Evolutionary conservation across 495 filamentous ascomycete genomes (phyloP).

Genomic region (Niebla homalea): DNA sequence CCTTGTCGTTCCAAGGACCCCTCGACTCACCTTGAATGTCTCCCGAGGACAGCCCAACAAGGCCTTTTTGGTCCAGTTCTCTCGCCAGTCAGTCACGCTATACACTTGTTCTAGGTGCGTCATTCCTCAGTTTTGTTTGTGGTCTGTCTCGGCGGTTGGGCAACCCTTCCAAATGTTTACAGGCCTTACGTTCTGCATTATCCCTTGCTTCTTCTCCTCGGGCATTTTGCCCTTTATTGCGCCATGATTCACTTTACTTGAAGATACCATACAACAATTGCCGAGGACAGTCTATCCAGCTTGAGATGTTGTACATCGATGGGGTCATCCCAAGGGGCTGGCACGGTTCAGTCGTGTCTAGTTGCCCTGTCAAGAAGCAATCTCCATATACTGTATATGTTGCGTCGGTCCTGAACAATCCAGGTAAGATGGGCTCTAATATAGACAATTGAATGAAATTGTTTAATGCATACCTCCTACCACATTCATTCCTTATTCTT

Average conservation of each 20-base stretch:
- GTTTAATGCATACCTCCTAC: constrained; percentile 12
- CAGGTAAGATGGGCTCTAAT: not conserved
- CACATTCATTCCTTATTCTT: constrained; percentile 4
- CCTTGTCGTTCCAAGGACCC: not conserved
- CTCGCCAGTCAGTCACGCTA: not conserved
- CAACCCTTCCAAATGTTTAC: not conserved
- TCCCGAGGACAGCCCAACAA: not conserved
- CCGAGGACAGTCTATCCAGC: not conserved
- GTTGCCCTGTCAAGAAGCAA: constrained; percentile 8
- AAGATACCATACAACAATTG: constrained; percentile 9
- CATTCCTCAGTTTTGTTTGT: constrained; percentile 11
- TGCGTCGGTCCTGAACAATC: not conserved
- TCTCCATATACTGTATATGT: constrained; percentile 4
- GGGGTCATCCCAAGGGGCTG: constrained; percentile 1
- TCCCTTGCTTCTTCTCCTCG: constrained; percentile 13
- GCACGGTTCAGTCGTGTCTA: constrained; percentile 10
- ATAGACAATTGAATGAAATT: constrained; percentile 11
- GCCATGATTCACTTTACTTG: constrained; percentile 11
- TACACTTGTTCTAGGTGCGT: not conserved
- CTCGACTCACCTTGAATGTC: not conserved
- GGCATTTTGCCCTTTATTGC: constrained; percentile 1
- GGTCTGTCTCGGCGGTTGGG: constrained; percentile 8
- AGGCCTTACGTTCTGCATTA: not conserved
- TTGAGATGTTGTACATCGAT: constrained; percentile 3
- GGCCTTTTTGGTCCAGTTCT: not conserved